Evolutionary conservation across 805 yeast species (phyloP), one percentile per base, ranked within the genome.

Genomic region (Cyberlindnera euphorbiiphila): DNA sequence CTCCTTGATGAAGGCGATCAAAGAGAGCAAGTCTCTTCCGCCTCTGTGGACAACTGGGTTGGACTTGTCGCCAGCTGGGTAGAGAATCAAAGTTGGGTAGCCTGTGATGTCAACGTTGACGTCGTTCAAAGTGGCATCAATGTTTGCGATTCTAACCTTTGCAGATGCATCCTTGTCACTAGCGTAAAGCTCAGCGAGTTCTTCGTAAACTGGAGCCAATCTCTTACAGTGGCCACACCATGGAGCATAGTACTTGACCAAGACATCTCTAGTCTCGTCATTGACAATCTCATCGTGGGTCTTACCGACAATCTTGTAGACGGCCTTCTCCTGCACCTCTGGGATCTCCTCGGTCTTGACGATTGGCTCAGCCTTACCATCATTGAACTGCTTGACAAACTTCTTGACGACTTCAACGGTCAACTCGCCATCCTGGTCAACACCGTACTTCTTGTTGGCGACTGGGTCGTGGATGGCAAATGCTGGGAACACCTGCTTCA

Each of bases 201-300:
- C 93, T 60, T 85, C 94, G 71, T 79, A 91, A 41, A 70, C 72
- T 57, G 96, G 96, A 36, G 91, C 91, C 61, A 88, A 72, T 65
- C 76, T 85, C 72, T 86, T 87, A 72, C 96, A 87, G 72, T 88
- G 96, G 32, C 96, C 94, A 71, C 96, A 88, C 96, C 96, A 89
- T 66, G 95, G 94, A 33, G 98, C 97, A 59, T 85, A 89, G 67
- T 89, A 91, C 69, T 86, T 85, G 39, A 91, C 95, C 40, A 89
- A 65, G 25, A 85, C 81, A 59, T 84, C 91, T 66, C 78, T 82
- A 15, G 49, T 56, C 36, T 59, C 56, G 53, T 80, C 79, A 21
- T 62, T 63, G 36, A 86, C 73, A 42, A 86, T 65, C 23, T 72
- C 76, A 34, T 84, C 82, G 65, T 86, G 93, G 57, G 79, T 86